Evolutionary conservation across 2,329 filamentous ascomycete genomes (phyloP), one percentile per base, ranked within the genome.

Genomic region (Magnaporthiopsis incrustans): DNA sequence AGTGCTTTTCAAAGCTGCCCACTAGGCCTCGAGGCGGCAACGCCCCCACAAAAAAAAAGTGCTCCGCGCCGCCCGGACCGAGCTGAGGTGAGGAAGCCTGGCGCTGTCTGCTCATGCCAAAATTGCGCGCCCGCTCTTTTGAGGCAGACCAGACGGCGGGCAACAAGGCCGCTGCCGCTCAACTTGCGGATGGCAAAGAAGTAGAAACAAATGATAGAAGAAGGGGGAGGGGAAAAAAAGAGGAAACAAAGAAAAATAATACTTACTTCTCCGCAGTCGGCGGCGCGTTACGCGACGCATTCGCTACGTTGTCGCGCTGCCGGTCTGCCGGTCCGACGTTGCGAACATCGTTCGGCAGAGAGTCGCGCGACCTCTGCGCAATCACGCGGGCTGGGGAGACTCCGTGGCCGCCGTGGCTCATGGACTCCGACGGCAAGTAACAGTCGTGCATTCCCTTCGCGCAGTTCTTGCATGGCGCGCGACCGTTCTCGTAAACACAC

Each of bases 361-460:
- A 80, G 71, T 86, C 84, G 69, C 84, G 79, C 65, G 79, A 76
- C 62, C 83, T 79, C 71, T 81, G 80, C 63, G 78, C 77, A 65
- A 76, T 76, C 32, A 33, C 32, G 56, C 81, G 79, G 64, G 83
- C 82, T 59, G 84, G 84, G 65, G 82, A 85, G 66, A 85, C 82
- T 66, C 83, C 83, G 69, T 85, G 82, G 67, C 84, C 74, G 58
- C 74, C 81, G 72, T 85, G 83, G 67, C 81, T 80, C 78, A 84
- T 81, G 66, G 79, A 83, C 75, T 86, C 84, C 35, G 83, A 85
- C 56, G 84, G 84, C 26, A 86, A 75, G 72, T 86, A 86, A 75
- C 84, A 86, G 64, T 86, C 83, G 73, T 86, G 84, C 81, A 85
- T 82, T 66, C 84, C 84, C 74, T 86, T 86, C 60, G 82, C 82